A percentile compares a stretch with the other conserved stretches of the same genome.
Conservation (phyloP, 2,329 filamentous ascomycete genomes). For the Scytalidium sp. region DNA sequence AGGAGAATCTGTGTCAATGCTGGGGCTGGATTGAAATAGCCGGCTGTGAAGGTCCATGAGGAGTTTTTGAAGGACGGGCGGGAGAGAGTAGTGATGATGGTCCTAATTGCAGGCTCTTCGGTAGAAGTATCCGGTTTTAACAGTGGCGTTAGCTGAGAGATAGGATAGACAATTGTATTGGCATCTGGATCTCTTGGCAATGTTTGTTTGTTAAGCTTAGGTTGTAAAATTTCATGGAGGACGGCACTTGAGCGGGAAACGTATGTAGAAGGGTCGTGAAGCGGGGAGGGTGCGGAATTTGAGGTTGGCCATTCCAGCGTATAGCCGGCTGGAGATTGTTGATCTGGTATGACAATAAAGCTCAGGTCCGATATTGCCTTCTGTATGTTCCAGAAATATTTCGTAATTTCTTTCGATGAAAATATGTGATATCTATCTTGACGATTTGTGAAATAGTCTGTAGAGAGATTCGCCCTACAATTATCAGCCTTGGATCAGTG, state of each 20-base stretch:
- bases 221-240: slow-evolving; percentile 60
- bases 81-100: slow-evolving; percentile 68
- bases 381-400: slow-evolving; percentile 80
- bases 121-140: slow-evolving; percentile 79
- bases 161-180: slow-evolving; percentile 78
- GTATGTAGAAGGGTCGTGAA: slow-evolving; percentile 68
- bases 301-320: slow-evolving; percentile 68
- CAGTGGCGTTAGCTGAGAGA: slow-evolving; percentile 85
- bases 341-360: slow-evolving; percentile 69
- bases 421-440: slow-evolving; percentile 95
- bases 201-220: slow-evolving; percentile 15
- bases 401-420: slow-evolving; percentile 71
- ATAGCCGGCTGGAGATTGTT: slow-evolving; percentile 53
- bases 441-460: slow-evolving; percentile 93
- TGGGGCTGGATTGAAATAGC: slow-evolving; percentile 96
- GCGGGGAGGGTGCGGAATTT: slow-evolving; percentile 73
- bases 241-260: slow-evolving; percentile 64
- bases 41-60: slow-evolving; percentile 94
- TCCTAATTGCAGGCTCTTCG: slow-evolving; percentile 78
- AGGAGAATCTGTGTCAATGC: slow-evolving; percentile 79
- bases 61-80: slow-evolving; percentile 61
- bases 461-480: slow-evolving; percentile 75
- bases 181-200: slow-evolving; percentile 9
- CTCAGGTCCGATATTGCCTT: slow-evolving; percentile 74
- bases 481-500: slow-evolving; percentile 8